These are phyloP conservation scores for Termitomyces sp. DNA, from an alignment of 768 basidiomycete genomes.

Conservation along the genomic window DNA sequence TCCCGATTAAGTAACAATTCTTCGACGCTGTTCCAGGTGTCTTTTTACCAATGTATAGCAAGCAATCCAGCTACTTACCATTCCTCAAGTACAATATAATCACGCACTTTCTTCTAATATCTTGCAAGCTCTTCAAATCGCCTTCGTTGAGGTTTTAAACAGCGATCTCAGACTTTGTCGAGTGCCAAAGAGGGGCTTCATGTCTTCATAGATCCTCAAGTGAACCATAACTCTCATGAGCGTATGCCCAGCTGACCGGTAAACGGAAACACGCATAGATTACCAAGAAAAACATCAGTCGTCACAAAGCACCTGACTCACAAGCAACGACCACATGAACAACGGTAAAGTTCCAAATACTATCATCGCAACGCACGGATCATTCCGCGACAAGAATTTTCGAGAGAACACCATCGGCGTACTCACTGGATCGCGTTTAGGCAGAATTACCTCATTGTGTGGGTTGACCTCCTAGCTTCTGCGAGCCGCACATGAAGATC, in stretches of 20 bases:
- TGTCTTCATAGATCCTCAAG: neutral
- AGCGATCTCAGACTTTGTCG: neutral
- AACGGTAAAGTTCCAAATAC: neutral
- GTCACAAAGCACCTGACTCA: neutral
- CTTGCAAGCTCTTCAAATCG: neutral
- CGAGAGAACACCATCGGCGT: neutral
- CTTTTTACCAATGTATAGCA: neutral
- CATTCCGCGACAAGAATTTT: neutral
- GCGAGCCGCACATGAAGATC: constrained; percentile 5
- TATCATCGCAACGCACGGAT: neutral
- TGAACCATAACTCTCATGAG: neutral
- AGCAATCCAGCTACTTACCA: neutral
- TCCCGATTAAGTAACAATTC: neutral
- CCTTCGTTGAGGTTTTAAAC: neutral
- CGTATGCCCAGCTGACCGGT: neutral
- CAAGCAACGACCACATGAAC: neutral
- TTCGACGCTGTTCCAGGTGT: neutral
- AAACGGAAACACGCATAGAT: neutral
- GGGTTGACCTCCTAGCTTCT: neutral
- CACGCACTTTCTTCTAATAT: neutral
- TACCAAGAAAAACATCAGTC: neutral
- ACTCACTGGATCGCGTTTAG: neutral
- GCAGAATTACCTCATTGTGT: neutral
- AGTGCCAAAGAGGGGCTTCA: neutral
- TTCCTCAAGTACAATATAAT: neutral